Evolutionary conservation across 2,329 filamentous ascomycete genomes (phyloP).

Genomic region (Lachnellula hyalina): DNA sequence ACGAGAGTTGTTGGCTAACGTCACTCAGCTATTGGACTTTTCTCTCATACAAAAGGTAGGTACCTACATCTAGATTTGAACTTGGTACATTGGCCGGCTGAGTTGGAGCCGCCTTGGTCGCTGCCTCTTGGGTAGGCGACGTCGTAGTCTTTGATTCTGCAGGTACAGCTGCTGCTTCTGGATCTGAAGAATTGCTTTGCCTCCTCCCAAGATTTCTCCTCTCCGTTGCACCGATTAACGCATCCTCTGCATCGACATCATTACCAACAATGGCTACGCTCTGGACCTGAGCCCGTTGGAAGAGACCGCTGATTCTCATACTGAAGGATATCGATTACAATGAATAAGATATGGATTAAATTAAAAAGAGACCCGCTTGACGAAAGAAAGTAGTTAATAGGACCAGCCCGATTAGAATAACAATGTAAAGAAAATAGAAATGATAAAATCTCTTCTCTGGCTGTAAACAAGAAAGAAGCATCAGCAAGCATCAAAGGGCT

Average conservation of each 20-base stretch:
- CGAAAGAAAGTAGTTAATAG: slow-evolving; percentile 2
- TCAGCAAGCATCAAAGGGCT: neutral
- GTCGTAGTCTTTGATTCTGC: neutral
- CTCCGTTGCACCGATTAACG: neutral
- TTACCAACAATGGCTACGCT: neutral
- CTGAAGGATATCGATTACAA: neutral
- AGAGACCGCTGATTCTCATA: slow-evolving; percentile 3
- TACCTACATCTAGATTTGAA: neutral
- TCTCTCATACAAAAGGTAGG: neutral
- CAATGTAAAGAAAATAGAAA: neutral
- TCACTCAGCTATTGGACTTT: neutral
- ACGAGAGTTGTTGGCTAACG: neutral
- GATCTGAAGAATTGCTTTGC: neutral
- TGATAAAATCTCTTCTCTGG: neutral
- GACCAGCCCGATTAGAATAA: neutral
- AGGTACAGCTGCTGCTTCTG: neutral
- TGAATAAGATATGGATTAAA: neutral
- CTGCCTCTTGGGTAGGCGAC: neutral
- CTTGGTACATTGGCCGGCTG: neutral
- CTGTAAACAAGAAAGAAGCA: neutral
- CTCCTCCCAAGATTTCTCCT: neutral
- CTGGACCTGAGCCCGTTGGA: neutral
- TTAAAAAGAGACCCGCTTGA: slow-evolving; percentile 3
- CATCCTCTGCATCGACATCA: neutral
- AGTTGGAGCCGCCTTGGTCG: neutral